Evolutionary conservation across 371 early-diverging fungal genomes (phyloP), one percentile per base, ranked within the genome.

Genomic region (Circinella minor): DNA sequence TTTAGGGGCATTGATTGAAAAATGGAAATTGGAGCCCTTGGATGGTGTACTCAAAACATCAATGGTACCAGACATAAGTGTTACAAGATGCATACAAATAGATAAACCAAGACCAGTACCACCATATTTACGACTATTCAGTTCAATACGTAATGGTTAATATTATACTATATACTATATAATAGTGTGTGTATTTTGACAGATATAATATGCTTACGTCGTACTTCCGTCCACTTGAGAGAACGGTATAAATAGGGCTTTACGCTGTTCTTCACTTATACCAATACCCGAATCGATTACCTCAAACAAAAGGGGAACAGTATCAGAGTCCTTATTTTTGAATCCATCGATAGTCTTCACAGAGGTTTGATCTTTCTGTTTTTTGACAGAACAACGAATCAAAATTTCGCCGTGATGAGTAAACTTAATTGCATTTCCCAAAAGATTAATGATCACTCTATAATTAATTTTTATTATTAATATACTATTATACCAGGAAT

Each of bases 71-170:
- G 81, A 71, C 89, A 89, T 87, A 3, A 86, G 76, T 11, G 83
- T 70, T 7, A 87, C 86, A 20, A 90, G 67, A 54, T 85, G 83
- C n/a, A 84, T 71, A 69, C 85, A 86, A 48, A 90, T 89, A 18
- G 84, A 81, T 6, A 90, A 72, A 0, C 90, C 90, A 14, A 90
- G 73, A 9, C 90, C 90, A 4, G 89, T 88, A 9, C 90, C 90
- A 46, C 89, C 89, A 69, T 86, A 89, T 69, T 83, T 86, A 37
- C 88, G 86, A 17, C 78, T 81, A 68, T 55, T 2, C 27, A 27
- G 27, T 27, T 27, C 2, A 27, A 27, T 27, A n/a, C n/a, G n/a
- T n/a, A 27, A 2, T 27, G 27, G 27, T 27, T 27, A 27, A 2
- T 27, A 27, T 27, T 27, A 27, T 27, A 27, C 27, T 27, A 27